Evolutionary conservation across 2,329 filamentous ascomycete genomes (phyloP), one percentile per base, ranked within the genome.

Genomic region (Pestalotiopsis fici): DNA sequence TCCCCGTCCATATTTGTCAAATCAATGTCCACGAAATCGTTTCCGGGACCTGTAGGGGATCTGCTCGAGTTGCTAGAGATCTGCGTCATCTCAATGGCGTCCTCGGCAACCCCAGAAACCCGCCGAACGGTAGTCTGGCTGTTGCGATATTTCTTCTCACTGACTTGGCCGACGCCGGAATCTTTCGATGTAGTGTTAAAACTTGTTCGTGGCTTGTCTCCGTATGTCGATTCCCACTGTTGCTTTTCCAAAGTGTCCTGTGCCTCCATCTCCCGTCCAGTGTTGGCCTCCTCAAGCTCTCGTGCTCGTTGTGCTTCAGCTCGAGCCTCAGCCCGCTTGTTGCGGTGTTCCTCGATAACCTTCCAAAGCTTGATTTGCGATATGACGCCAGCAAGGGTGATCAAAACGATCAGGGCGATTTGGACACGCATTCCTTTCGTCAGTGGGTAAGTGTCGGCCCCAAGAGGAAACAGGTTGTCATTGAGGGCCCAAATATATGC

Each of bases 311-410:
- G 82, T 23, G 82, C 84, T 73, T 86, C 83, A n/a, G 82, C 82
- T 64, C 79, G 78, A 66, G 83, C 83, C 18, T 81, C 82, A 0
- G 83, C 86, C 73, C 81, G 87, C 79, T 83, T 82, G 71, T 85
- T 83, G 62, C 87, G 85, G 59, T 85, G 85, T 68, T 90, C 86
- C 73, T 90, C 88, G 68, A 97, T 88, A 7, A 97, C 84, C 69
- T 90, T 93, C 94, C 94, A 98, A 15, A 98, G 82, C 73, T 91
- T 93, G 72, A 96, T 83, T 77, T 98, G 95, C 0, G 93, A 97
- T 56, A 97, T 85, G 27, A 97, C 83, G 2, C 95, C 94, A 21
- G 93, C 83, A 11, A 94, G 78, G 67, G 88, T 91, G 23, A 97
- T 83, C 31, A 98, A 86, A 64, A 97, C 81, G 27, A 92, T 92